Evolutionary conservation across 179 eudicot species (phyloP).

Genomic region (Patellifolia procumbens): DNA sequence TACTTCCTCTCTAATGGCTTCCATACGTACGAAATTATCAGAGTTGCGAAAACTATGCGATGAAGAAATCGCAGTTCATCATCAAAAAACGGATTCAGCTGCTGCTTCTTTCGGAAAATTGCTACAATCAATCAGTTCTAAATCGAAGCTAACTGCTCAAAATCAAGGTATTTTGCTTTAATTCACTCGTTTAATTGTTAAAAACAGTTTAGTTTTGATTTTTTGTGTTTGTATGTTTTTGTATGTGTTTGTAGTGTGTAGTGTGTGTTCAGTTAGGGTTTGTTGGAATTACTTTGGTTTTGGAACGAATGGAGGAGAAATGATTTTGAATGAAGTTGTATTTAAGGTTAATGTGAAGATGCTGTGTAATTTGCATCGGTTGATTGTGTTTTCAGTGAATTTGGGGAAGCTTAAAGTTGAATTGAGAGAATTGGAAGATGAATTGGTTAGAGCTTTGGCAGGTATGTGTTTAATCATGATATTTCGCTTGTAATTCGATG

Average conservation of each 20-base stretch:
- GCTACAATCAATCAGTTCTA: slow-evolving; percentile 37
- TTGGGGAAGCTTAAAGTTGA: slow-evolving; percentile 67
- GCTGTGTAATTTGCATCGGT: not conserved
- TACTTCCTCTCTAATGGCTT: not conserved
- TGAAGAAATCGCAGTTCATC: slow-evolving; percentile 46
- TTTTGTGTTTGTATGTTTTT: not conserved
- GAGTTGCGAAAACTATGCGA: slow-evolving; percentile 46
- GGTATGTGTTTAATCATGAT: slow-evolving; percentile 38
- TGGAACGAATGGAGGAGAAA: not conserved
- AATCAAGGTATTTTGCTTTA: slow-evolving; percentile 41
- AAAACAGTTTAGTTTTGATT: not conserved
- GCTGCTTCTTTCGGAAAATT: slow-evolving; percentile 25
- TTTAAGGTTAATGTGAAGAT: not conserved
- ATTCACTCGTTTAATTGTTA: not conserved
- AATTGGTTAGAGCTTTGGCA: slow-evolving; percentile 69
- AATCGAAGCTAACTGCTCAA: slow-evolving; percentile 35
- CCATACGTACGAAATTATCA: slow-evolving; percentile 32
- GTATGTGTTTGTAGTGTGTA: not conserved
- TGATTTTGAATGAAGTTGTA: too few species aligned
- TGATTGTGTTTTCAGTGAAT: slow-evolving; percentile 39
- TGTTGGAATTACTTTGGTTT: not conserved
- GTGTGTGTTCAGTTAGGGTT: slow-evolving; percentile 2
- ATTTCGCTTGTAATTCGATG: not conserved
- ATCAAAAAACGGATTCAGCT: slow-evolving; percentile 33
- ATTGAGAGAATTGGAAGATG: slow-evolving; percentile 67